phyloP scores from a whole-genome alignment of 441 rosid genomes.

The Corymbia calophylla region DNA sequence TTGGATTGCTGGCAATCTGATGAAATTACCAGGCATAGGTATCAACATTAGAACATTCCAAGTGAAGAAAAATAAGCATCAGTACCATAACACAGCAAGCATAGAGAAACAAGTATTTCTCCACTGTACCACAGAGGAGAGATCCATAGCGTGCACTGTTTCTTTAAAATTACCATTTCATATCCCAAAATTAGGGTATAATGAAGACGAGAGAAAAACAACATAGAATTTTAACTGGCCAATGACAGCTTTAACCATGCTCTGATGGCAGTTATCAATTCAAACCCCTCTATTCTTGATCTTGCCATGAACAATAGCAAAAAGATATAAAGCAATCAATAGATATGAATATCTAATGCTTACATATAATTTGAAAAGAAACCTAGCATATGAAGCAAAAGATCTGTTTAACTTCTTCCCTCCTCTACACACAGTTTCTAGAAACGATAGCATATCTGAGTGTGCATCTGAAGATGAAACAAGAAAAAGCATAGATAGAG shows the following conservation, averaged over 20 bases:
- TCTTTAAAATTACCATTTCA: background rate
- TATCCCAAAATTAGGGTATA: background rate
- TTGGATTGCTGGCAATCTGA: conserved; percentile 72
- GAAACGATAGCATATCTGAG: background rate
- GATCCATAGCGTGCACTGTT: background rate
- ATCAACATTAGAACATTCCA: background rate
- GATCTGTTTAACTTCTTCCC: background rate
- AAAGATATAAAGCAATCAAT: background rate
- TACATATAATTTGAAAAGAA: background rate
- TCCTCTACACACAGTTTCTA: background rate
- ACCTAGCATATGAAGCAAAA: background rate
- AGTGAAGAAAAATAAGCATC: background rate
- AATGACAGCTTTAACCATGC: background rate
- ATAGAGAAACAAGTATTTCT: background rate
- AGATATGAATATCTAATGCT: background rate
- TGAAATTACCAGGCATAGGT: background rate
- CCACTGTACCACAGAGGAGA: background rate
- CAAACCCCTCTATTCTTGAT: background rate
- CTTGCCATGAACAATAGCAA: background rate
- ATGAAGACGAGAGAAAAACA: background rate
- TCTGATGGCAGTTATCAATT: background rate
- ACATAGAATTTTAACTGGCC: background rate
- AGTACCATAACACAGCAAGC: background rate
- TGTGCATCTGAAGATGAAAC: background rate
- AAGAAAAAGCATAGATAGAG: background rate